phyloP scores from a whole-genome alignment of 1,284 basidiomycete genomes.

The Ceratobasidium sp. region DNA sequence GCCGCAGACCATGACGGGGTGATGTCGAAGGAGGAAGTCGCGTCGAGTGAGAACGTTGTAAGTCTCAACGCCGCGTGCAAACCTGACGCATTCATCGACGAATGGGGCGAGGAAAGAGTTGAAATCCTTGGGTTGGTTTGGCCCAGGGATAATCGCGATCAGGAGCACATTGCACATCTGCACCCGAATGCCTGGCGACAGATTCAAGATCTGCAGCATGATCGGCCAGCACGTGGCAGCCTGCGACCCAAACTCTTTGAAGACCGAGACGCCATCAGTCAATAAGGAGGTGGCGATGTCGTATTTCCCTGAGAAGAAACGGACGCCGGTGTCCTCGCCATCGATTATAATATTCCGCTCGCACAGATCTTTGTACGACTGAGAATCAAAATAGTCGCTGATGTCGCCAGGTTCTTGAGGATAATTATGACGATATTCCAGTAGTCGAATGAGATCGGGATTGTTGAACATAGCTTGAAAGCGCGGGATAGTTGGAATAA shows the following conservation, averaged over 20 bases:
- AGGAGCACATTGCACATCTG: constrained; percentile 41
- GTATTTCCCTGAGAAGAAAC: constrained; percentile 53
- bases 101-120: constrained; percentile 62
- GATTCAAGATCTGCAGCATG: constrained; percentile 47
- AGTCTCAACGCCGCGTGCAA: constrained; percentile 57
- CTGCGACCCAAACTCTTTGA: constrained; percentile 52
- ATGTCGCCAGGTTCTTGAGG: constrained; percentile 48
- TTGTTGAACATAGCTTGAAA: constrained; percentile 24
- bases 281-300: constrained; percentile 56
- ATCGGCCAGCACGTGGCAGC: constrained; percentile 55
- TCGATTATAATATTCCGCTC: constrained; percentile 18
- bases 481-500: constrained; percentile 45
- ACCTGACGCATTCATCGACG: constrained; percentile 58
- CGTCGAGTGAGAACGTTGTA: constrained; percentile 54
- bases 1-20: constrained; percentile 60
- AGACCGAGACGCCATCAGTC: constrained; percentile 61
- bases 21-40: constrained; percentile 49
- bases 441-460: constrained; percentile 47
- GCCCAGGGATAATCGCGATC: constrained; percentile 47
- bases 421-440: constrained; percentile 51
- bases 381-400: constrained; percentile 50
- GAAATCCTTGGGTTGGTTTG: constrained; percentile 58
- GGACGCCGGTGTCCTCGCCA: constrained; percentile 38
- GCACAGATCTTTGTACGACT: constrained; percentile 27
- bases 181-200: constrained; percentile 37